phyloP scores from a whole-genome alignment of 257 asterid species.

The Primulina huaijiensis region DNA sequence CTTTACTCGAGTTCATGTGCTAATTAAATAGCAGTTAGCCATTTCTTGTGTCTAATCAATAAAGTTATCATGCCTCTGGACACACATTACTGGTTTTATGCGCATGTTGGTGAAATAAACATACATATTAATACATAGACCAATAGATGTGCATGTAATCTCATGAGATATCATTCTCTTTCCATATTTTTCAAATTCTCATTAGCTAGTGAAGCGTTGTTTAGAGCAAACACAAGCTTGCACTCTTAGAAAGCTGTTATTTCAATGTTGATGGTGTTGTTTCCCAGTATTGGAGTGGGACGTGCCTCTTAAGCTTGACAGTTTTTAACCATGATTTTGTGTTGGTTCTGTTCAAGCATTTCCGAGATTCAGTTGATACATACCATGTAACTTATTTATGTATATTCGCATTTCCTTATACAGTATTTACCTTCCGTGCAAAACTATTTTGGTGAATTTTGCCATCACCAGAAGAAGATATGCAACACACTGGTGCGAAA shows the following conservation, averaged over 20 bases:
- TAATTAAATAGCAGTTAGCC: not conserved
- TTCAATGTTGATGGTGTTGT: slow-evolving; percentile 7
- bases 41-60: not conserved
- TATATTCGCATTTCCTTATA: slow-evolving; percentile 29
- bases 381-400: slow-evolving; percentile 21
- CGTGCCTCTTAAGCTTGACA: slow-evolving; percentile 24
- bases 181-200: not conserved
- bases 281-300: slow-evolving; percentile 13
- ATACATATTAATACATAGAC: not conserved
- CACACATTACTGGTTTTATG: slow-evolving; percentile 20
- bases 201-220: slow-evolving; percentile 7
- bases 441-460: slow-evolving; percentile 30
- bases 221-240: slow-evolving; percentile 7
- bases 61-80: slow-evolving; percentile 31
- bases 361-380: slow-evolving; percentile 1
- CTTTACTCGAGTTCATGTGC: slow-evolving; percentile 2
- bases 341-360: slow-evolving; percentile 13
- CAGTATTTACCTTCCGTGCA: slow-evolving; percentile 30
- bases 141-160: slow-evolving; percentile 1
- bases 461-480: slow-evolving; percentile 57
- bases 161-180: slow-evolving; percentile 11
- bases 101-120: slow-evolving; percentile 10
- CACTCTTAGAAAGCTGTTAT: slow-evolving; percentile 16
- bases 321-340: slow-evolving; percentile 6
- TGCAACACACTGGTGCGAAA: slow-evolving; percentile 89